These are phyloP conservation scores for Curvularia eragrostidis DNA, from an alignment of 2,329 filamentous ascomycete genomes.

Conservation along the genomic window DNA sequence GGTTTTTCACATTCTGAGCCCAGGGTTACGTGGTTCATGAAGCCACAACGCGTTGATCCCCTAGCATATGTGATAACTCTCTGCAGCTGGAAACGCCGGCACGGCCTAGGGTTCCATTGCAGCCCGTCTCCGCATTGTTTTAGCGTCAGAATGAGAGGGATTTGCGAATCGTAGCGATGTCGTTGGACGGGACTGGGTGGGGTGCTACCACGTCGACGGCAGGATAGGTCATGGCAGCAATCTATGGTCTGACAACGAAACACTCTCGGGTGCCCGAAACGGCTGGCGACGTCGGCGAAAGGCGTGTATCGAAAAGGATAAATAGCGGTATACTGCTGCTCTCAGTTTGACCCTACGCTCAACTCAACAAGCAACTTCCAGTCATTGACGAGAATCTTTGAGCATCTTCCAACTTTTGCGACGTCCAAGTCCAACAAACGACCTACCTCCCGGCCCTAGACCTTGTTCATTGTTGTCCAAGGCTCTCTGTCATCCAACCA, in stretches of 20 bases:
- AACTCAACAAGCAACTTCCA: constrained; percentile 37
- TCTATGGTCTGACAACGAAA: constrained; percentile 45
- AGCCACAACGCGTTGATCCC: constrained; percentile 54
- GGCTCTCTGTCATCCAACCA: constrained; percentile 42
- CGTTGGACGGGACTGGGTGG: constrained; percentile 53
- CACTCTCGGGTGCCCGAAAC: constrained; percentile 36
- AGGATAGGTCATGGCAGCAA: constrained; percentile 49
- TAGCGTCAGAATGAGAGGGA: constrained; percentile 54
- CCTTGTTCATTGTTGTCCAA: constrained; percentile 18
- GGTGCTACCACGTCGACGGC: constrained; percentile 51
- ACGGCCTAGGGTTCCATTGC: constrained; percentile 55
- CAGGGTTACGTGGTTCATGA: constrained; percentile 53
- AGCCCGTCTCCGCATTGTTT: constrained; percentile 51
- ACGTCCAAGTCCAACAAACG: constrained; percentile 36
- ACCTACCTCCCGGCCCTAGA: constrained; percentile 26
- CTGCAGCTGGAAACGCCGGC: constrained; percentile 53
- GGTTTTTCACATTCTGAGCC: constrained; percentile 46
- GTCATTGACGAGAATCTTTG: constrained; percentile 33
- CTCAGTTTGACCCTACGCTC: constrained; percentile 36
- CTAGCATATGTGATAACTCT: constrained; percentile 52
- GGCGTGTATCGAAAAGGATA: constrained; percentile 46
- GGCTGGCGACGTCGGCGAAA: constrained; percentile 33
- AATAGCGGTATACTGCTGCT: constrained; percentile 47
- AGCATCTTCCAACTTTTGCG: constrained; percentile 40
- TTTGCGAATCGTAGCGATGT: constrained; percentile 54